Evolutionary conservation across 371 early-diverging fungal species (phyloP), one percentile per base, ranked within the genome.

Genomic region (Apophysomyces elegans): DNA sequence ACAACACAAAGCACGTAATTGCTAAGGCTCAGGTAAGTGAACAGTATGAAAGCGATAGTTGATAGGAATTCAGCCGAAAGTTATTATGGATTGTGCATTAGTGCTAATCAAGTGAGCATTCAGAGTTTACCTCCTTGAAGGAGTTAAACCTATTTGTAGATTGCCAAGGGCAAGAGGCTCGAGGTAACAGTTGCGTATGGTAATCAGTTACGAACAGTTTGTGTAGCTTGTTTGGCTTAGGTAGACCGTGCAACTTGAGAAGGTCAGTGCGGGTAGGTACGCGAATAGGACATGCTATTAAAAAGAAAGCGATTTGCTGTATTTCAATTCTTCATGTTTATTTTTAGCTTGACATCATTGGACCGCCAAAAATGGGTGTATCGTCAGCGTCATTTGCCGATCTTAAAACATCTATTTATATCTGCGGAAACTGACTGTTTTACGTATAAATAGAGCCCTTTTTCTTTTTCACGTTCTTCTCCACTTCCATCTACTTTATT

Each of bases 321-420:
- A 21, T 50, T 50, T 26, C 54, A 50, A 50, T 50, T 50, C 32
- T 26, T 50, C 54, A 11, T 50, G 21, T 50, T 41, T 50, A 50
- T 50, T 50, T 50, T 50, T 50, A 50, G 54, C 54, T 50, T 50
- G 54, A 50, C 54, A 50, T 50, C 54, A 50, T 50, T 50, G 9
- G 11, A 1, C 21, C 8, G 21, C 54, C 54, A 50, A 50, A 50
- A 50, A 50, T 21, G 54, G 54, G n/a, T 16, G 9, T 21, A 50
- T 50, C n/a, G 4, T 50, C 7, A 21, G 54, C 54, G 21, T 11
- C 54, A 50, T n/a, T 50, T 50, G 54, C 54, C 54, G 54, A 50
- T 50, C 54, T 50, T 50, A 50, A 50, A 16, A 50, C 54, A 21
- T 50, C 54, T 50, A 50, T 50, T 50, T 50, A 21, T 50, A 50